Percentiles rank a stretch among this genome's conserved stretches.
Evolutionary conservation across 1,139 yeast species (phyloP).

Genomic region (Komagataea norvegica): DNA sequence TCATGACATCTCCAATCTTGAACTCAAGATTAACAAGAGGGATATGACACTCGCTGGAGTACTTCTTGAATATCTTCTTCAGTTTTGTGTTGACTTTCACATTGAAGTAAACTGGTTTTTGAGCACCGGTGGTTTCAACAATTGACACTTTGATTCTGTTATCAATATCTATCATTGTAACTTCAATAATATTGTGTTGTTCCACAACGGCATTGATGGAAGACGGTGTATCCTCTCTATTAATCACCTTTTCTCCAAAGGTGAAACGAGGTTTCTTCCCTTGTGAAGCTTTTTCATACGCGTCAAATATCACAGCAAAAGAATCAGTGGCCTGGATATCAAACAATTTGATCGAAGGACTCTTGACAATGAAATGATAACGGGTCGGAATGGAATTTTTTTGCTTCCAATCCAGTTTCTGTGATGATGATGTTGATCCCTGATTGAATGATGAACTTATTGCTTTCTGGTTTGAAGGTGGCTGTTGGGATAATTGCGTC

Average conservation of each 20-base stretch:
- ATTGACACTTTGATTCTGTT: slow-evolving; percentile 3
- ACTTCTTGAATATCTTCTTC: slow-evolving; percentile 10
- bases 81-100: slow-evolving; percentile 5
- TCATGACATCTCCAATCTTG: neutral
- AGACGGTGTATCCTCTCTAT: slow-evolving; percentile 4
- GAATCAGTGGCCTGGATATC: neutral
- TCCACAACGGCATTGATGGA: slow-evolving; percentile 5
- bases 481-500: slow-evolving; percentile 4
- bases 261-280: slow-evolving; percentile 3
- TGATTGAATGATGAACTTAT: neutral
- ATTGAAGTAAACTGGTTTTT: slow-evolving; percentile 3
- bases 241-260: neutral
- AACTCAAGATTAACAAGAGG: slow-evolving; percentile 1
- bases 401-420: no score
- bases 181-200: slow-evolving; percentile 3
- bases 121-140: neutral
- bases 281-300: neutral
- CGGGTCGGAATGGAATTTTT: no score
- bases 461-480: no score
- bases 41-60: neutral
- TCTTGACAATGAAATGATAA: slow-evolving; percentile 4
- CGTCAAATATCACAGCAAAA: neutral
- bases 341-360: slow-evolving; percentile 2
- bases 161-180: neutral
- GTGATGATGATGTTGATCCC: no score